Percentiles rank a stretch among this genome's conserved stretches.
phyloP scores from a whole-genome alignment of 202 grass and related monocot species.

The Musa balbisiana region DNA sequence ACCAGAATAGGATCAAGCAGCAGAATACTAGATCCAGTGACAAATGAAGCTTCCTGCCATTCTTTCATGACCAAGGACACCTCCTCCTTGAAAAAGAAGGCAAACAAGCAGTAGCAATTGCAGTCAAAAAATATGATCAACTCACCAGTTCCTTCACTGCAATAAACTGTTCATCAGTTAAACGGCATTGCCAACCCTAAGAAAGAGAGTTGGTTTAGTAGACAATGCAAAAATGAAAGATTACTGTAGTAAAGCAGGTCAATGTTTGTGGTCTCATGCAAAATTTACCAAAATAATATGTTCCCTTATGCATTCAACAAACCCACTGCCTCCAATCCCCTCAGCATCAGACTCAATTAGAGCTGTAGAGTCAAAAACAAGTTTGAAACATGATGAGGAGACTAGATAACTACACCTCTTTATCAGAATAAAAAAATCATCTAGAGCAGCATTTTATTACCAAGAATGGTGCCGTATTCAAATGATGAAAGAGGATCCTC shows the following conservation, averaged over 20 bases:
- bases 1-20: too few species aligned
- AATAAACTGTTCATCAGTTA: conserved; percentile 98
- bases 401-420: neutral
- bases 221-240: neutral
- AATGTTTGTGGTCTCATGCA: conserved; percentile 12
- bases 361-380: conserved; percentile 48
- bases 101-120: neutral
- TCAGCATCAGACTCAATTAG: conserved; percentile 98
- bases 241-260: neutral
- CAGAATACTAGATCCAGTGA: too few species aligned
- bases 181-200: conserved; percentile 98
- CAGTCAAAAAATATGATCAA: conserved; percentile 20
- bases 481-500: conserved; percentile 99
- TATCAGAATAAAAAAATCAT: neutral
- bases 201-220: conserved; percentile 21
- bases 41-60: too few species aligned
- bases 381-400: conserved; percentile 18
- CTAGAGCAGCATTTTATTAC: conserved; percentile 35
- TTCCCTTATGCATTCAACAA: conserved; percentile 99
- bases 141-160: conserved; percentile 98
- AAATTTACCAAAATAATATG: conserved; percentile 86
- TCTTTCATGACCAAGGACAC: too few species aligned
- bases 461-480: conserved; percentile 99
- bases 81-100: neutral
- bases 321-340: conserved; percentile 97